These are phyloP conservation scores for Closterium sp. DNA, from an alignment of 139 green algal species.

Conservation along the genomic window DNA sequence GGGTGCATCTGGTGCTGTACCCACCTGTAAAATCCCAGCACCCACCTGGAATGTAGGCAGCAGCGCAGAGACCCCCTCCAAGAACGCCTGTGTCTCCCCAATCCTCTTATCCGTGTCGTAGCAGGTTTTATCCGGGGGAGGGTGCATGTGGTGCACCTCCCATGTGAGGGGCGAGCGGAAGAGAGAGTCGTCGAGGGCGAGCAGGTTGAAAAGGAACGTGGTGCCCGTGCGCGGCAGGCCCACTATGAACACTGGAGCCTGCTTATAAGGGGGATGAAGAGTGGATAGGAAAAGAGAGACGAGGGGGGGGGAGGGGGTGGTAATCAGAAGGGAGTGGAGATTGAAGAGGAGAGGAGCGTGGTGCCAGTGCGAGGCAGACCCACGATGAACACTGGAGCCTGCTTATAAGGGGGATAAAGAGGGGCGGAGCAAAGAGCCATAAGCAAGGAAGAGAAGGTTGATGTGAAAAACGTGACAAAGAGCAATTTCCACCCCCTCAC, in stretches of 20 bases:
- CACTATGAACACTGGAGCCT: conserved; percentile 7
- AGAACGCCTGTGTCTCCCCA: background rate
- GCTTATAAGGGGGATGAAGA: background rate
- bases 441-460: background rate
- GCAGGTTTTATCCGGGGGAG: background rate
- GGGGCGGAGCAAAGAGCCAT: too few species aligned
- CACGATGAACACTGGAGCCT: background rate
- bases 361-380: conserved; percentile 10
- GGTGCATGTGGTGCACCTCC: conserved; percentile 13
- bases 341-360: background rate
- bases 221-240: conserved; percentile 13
- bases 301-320: background rate
- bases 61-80: background rate
- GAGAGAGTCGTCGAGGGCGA: background rate
- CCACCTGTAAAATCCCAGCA: background rate
- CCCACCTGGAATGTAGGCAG: conserved; percentile 12
- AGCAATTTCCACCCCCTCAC: too few species aligned
- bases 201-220: background rate
- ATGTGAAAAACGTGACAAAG: too few species aligned
- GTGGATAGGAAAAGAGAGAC: background rate
- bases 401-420: background rate
- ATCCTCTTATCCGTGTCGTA: conserved; percentile 1
- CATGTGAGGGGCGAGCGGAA: conserved; percentile 10
- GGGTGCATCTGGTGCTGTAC: too few species aligned
- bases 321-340: background rate